phyloP scores from a whole-genome alignment of 306 rosid species.

The Dalbergia oliveri region DNA sequence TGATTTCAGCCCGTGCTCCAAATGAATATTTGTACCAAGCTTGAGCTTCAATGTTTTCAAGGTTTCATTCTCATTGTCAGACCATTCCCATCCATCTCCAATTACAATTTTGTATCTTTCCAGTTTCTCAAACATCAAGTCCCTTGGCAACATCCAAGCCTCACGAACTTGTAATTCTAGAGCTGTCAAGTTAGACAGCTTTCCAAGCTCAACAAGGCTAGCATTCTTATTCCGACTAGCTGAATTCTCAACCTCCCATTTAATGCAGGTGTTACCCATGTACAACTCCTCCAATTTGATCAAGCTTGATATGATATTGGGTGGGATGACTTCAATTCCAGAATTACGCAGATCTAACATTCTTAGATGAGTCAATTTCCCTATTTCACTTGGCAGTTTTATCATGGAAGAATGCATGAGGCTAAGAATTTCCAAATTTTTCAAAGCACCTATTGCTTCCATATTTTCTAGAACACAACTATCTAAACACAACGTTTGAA shows the following conservation, averaged over 20 bases:
- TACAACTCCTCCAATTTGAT: background rate
- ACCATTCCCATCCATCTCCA: background rate
- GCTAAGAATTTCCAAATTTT: constrained; percentile 27
- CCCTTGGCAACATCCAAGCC: background rate
- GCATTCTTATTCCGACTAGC: background rate
- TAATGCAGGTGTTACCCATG: background rate
- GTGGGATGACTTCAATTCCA: constrained; percentile 15
- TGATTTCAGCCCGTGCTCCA: constrained; percentile 31
- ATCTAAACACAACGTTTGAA: background rate
- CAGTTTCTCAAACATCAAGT: background rate
- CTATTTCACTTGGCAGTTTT: background rate
- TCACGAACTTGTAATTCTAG: background rate
- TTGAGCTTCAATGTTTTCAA: constrained; percentile 39
- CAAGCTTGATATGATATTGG: constrained; percentile 33
- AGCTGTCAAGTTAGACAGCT: background rate
- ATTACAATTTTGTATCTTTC: background rate
- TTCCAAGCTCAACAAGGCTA: constrained; percentile 25
- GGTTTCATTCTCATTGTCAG: background rate
- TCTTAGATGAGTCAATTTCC: background rate
- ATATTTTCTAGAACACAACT: background rate
- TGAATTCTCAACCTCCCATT: constrained; percentile 22
- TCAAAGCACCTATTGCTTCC: background rate
- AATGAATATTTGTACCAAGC: constrained; percentile 29
- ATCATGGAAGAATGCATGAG: fast-evolving
- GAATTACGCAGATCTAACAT: constrained; percentile 1